phyloP scores from a whole-genome alignment of 202 grass and related monocot species.

The Schoenoplectus triqueter region DNA sequence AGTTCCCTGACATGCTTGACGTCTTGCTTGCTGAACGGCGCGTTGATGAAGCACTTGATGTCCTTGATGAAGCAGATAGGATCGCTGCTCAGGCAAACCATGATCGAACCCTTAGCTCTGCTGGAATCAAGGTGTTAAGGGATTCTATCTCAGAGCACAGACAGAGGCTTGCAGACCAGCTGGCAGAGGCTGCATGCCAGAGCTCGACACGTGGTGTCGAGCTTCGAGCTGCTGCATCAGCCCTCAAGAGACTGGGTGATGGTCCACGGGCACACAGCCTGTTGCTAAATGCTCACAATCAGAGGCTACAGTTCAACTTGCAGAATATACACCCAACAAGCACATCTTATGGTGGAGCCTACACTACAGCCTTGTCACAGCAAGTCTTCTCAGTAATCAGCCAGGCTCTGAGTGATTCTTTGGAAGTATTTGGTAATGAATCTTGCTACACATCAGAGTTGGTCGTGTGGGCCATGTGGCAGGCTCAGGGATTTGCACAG shows the following conservation, averaged over 20 bases:
- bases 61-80: constrained; percentile 81
- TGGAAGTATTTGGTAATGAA: constrained; percentile 92
- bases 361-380: constrained; percentile 89
- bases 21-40: constrained; percentile 96
- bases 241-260: constrained; percentile 96
- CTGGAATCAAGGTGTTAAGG: constrained; percentile 61
- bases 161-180: constrained; percentile 85
- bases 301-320: constrained; percentile 92
- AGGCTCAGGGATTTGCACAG: constrained; percentile 70
- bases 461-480: constrained; percentile 86
- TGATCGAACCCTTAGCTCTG: constrained; percentile 52
- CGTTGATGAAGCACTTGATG: constrained; percentile 95
- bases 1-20: constrained; percentile 90
- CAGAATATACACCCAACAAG: constrained; percentile 91
- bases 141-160: constrained; percentile 64
- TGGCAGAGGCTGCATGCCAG: constrained; percentile 95
- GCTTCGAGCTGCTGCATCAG: constrained; percentile 87
- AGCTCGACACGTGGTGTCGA: constrained; percentile 86
- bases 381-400: constrained; percentile 90
- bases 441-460: constrained; percentile 83
- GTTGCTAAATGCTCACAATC: constrained; percentile 80
- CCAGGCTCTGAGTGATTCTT: constrained; percentile 87
- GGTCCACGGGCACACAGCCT: constrained; percentile 89
- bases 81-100: constrained; percentile 59
- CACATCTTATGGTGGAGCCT: constrained; percentile 90